phyloP scores from a whole-genome alignment of 2,329 filamentous ascomycete genomes.

The Phialocephala sp. region DNA sequence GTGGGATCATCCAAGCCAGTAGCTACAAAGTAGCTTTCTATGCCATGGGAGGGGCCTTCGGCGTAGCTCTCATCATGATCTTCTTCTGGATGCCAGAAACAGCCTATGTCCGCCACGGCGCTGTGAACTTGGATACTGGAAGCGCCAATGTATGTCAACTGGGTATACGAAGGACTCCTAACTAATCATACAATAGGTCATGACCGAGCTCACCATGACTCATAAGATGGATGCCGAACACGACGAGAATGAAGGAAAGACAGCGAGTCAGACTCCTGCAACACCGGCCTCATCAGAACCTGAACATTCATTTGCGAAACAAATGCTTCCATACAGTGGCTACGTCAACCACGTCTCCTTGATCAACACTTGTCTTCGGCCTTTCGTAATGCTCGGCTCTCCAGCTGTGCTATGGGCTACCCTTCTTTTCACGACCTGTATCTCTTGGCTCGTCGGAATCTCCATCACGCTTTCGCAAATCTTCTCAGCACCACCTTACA shows the following conservation, averaged over 20 bases:
- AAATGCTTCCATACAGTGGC: slow-evolving; percentile 46
- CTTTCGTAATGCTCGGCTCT: slow-evolving; percentile 40
- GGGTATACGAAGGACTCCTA: neutral
- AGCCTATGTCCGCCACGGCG: slow-evolving; percentile 43
- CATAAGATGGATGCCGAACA: slow-evolving; percentile 35
- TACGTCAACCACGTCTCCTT: slow-evolving; percentile 47
- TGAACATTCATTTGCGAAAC: slow-evolving; percentile 37
- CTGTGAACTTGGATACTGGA: slow-evolving; percentile 46
- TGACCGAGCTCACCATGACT: slow-evolving; percentile 28
- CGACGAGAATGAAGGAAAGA: slow-evolving; percentile 35
- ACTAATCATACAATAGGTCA: slow-evolving; percentile 18
- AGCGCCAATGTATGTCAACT: slow-evolving; percentile 35
- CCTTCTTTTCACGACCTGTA: slow-evolving; percentile 47
- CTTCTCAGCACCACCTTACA: slow-evolving; percentile 35
- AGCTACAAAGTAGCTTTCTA: slow-evolving; percentile 45
- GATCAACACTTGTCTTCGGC: slow-evolving; percentile 38
- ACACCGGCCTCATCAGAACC: slow-evolving; percentile 28
- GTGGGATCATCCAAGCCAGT: slow-evolving; percentile 46
- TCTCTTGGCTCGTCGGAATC: slow-evolving; percentile 51
- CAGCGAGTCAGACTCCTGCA: slow-evolving; percentile 6
- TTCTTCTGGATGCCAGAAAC: slow-evolving; percentile 52
- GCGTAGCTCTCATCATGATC: slow-evolving; percentile 45
- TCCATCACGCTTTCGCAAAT: slow-evolving; percentile 52
- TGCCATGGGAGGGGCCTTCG: slow-evolving; percentile 50
- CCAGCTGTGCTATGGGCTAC: slow-evolving; percentile 48